phyloP scores from a whole-genome alignment of 164 flowering plant species.

The Houttuynia cordata region DNA sequence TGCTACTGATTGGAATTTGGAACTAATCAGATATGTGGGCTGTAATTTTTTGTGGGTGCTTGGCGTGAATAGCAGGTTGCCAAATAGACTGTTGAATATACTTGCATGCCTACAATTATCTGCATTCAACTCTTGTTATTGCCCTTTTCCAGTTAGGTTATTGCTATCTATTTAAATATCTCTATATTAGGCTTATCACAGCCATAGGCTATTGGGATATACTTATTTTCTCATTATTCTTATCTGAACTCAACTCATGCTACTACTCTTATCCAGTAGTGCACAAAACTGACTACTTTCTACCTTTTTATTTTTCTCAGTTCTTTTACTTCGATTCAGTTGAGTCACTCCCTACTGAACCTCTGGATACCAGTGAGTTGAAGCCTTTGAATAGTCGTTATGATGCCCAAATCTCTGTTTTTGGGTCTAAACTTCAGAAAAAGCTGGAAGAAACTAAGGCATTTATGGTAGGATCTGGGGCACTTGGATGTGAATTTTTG shows the following conservation, averaged over 20 bases:
- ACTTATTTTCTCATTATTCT: background rate
- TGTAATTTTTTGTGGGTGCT: too few species aligned
- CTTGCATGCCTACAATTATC: background rate
- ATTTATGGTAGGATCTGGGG: conserved; percentile 84
- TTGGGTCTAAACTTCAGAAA: conserved; percentile 73
- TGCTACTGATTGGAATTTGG: too few species aligned
- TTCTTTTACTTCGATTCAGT: conserved; percentile 77
- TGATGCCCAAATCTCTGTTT: conserved; percentile 88
- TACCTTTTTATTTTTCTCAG: conserved; percentile 21
- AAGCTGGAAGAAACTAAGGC: conserved; percentile 61
- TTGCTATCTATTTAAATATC: too few species aligned
- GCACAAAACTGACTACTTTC: background rate
- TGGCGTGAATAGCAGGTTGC: too few species aligned
- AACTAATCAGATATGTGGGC: too few species aligned
- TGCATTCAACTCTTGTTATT: background rate
- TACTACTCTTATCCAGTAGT: background rate
- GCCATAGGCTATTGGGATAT: background rate
- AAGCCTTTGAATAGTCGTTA: conserved; percentile 58
- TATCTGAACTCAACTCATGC: background rate
- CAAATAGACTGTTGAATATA: background rate
- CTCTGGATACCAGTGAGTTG: conserved; percentile 45
- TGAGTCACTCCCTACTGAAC: conserved; percentile 67
- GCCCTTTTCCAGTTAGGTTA: background rate
- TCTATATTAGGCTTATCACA: too few species aligned
- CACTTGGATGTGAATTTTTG: conserved; percentile 83